Conservation (phyloP, 2,329 filamentous ascomycete genomes). For the Dryadomyces quercus-mongolicae region DNA sequence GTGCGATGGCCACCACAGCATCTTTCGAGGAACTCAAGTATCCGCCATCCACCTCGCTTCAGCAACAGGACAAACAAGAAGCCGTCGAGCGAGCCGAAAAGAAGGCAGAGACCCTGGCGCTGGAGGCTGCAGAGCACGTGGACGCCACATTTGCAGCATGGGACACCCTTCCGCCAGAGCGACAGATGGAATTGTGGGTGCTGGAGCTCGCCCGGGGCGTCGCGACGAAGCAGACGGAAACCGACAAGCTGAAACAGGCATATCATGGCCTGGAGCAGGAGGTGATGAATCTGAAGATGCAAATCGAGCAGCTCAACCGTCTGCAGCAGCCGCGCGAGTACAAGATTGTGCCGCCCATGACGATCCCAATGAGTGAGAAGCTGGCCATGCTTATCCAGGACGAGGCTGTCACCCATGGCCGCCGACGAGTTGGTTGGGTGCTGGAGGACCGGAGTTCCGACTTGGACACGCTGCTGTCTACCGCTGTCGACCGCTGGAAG, state of each 20-base stretch:
- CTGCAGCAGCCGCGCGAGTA: constrained; percentile 50
- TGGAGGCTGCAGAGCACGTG: constrained; percentile 61
- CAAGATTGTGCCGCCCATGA: constrained; percentile 37
- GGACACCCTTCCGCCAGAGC: constrained; percentile 47
- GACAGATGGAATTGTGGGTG: constrained; percentile 47
- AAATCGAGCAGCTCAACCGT: constrained; percentile 47
- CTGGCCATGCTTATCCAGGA: constrained; percentile 35
- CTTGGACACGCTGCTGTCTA: constrained; percentile 36
- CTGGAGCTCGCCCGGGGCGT: constrained; percentile 49
- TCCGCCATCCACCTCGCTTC: constrained; percentile 26
- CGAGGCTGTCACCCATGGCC: constrained; percentile 25
- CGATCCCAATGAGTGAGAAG: constrained; percentile 37
- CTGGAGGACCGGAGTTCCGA: constrained; percentile 40
- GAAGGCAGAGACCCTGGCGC: constrained; percentile 48
- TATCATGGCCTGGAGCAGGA: constrained; percentile 44
- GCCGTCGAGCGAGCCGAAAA: constrained; percentile 35
- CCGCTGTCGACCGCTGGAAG: constrained; percentile 52
- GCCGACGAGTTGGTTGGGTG: constrained; percentile 30
- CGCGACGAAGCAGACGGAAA: constrained; percentile 42
- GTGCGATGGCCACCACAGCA: constrained; percentile 35
- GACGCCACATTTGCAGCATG: constrained; percentile 69
- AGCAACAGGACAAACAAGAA: constrained; percentile 31
- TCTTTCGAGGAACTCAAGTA: constrained; percentile 39
- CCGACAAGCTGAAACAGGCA: constrained; percentile 35
- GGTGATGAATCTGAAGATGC: constrained; percentile 40